A percentile compares a stretch with the other conserved stretches of the same genome.
Conservation (phyloP, 148 eudicot species). For the Camellia sinensis region DNA sequence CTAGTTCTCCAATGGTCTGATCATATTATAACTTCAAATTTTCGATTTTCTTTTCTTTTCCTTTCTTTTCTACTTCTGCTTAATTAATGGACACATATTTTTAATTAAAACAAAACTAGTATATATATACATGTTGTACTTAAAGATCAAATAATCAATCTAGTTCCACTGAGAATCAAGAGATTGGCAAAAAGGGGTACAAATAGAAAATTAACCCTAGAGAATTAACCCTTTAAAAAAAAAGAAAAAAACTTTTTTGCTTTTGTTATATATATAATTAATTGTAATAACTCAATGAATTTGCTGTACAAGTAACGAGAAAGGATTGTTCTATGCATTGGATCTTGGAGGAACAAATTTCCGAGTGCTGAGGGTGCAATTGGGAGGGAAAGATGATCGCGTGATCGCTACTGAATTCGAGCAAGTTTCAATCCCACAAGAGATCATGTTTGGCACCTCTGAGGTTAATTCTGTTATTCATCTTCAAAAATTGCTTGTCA, state of each 20-base stretch:
- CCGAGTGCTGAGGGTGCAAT: slow-evolving; percentile 67
- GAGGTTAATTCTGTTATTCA: slow-evolving; percentile 38
- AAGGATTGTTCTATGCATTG: slow-evolving; percentile 72
- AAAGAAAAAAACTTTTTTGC: background rate
- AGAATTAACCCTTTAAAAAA: too few species aligned
- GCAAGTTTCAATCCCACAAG: slow-evolving; percentile 67
- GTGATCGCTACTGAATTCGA: slow-evolving; percentile 59
- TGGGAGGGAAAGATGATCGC: slow-evolving; percentile 64
- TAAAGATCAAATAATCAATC: background rate
- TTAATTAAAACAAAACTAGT: too few species aligned
- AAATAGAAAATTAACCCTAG: too few species aligned
- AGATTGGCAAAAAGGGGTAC: background rate
- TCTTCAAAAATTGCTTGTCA: background rate
- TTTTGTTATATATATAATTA: background rate
- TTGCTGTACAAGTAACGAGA: slow-evolving; percentile 54
- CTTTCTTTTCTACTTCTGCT: background rate
- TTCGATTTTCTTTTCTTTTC: background rate
- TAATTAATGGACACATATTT: background rate
- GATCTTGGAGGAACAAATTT: slow-evolving; percentile 90
- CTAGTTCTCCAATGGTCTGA: background rate
- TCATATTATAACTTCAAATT: background rate
- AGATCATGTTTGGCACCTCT: slow-evolving; percentile 67
- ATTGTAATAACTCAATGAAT: background rate
- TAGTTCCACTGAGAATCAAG: background rate
- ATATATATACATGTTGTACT: background rate